Percentiles rank a stretch among this genome's conserved stretches.
Evolutionary conservation across 2,329 filamentous ascomycete species (phyloP).

Genomic region (Curvularia spicifera): DNA sequence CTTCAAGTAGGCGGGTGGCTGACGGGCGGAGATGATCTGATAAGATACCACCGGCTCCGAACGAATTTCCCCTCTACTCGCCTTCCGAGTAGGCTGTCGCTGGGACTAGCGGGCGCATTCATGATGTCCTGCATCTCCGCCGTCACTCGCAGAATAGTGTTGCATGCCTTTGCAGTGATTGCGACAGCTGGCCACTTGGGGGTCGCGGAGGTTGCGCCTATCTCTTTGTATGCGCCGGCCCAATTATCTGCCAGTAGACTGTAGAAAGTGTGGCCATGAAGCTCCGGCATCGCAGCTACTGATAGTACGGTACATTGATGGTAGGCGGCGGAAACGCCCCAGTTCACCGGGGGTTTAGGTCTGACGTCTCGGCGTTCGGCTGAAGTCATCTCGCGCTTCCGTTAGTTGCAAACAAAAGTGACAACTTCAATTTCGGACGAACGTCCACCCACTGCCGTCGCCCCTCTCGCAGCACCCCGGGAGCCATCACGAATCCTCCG

Average conservation of each 20-base stretch:
- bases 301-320: constrained; percentile 9
- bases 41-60: constrained; percentile 32
- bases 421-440: constrained; percentile 27
- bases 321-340: constrained; percentile 8
- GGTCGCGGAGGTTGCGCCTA: not conserved
- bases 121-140: constrained; percentile 21
- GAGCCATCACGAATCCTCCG: constrained; percentile 12
- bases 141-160: constrained; percentile 2
- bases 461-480: constrained; percentile 16
- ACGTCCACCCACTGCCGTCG: constrained; percentile 22
- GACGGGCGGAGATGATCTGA: constrained; percentile 37
- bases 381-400: constrained; percentile 31
- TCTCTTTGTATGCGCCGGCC: not conserved
- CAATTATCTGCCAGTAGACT: no score
- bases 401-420: constrained; percentile 41
- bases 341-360: constrained; percentile 19
- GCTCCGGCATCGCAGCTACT: constrained; percentile 17
- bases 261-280: not conserved
- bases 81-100: constrained; percentile 19
- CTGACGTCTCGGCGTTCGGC: constrained; percentile 38
- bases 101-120: constrained; percentile 22
- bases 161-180: constrained; percentile 3
- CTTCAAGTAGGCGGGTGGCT: constrained; percentile 1
- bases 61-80: constrained; percentile 24
- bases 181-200: not conserved